phyloP scores from a whole-genome alignment of 805 yeast species.

The Clavispora fructus region DNA sequence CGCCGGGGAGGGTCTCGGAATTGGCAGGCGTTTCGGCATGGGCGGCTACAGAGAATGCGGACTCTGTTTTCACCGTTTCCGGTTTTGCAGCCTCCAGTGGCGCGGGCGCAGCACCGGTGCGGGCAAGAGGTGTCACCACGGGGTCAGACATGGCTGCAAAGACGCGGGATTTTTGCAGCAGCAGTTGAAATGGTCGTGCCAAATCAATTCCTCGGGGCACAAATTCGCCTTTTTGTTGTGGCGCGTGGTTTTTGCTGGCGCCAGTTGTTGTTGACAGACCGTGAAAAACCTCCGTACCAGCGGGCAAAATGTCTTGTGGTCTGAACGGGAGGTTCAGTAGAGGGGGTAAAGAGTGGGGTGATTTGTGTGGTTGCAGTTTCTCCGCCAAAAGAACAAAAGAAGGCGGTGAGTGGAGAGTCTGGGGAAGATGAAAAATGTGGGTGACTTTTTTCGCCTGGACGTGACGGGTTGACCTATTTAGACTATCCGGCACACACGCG shows the following conservation, averaged over 20 bases:
- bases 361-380: neutral
- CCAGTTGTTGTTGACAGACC: neutral
- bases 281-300: neutral
- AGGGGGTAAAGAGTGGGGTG: neutral
- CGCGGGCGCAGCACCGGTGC: neutral
- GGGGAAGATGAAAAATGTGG: neutral
- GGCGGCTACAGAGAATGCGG: neutral
- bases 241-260: neutral
- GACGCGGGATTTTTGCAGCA: neutral
- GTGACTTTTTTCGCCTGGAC: constrained; percentile 1
- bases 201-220: neutral
- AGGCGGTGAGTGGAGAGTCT: neutral
- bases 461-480: neutral
- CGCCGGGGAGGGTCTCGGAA: neutral
- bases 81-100: neutral
- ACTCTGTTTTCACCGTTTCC: neutral
- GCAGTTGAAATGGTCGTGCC: neutral
- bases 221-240: neutral
- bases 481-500: neutral
- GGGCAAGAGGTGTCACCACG: neutral
- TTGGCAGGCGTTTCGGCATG: neutral
- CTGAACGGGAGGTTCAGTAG: neutral
- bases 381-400: neutral
- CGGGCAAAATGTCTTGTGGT: neutral
- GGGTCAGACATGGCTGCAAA: neutral